These are phyloP conservation scores for Aspergillus fumigatiaffinis DNA, from an alignment of 2,329 filamentous ascomycete species.

Conservation along the genomic window DNA sequence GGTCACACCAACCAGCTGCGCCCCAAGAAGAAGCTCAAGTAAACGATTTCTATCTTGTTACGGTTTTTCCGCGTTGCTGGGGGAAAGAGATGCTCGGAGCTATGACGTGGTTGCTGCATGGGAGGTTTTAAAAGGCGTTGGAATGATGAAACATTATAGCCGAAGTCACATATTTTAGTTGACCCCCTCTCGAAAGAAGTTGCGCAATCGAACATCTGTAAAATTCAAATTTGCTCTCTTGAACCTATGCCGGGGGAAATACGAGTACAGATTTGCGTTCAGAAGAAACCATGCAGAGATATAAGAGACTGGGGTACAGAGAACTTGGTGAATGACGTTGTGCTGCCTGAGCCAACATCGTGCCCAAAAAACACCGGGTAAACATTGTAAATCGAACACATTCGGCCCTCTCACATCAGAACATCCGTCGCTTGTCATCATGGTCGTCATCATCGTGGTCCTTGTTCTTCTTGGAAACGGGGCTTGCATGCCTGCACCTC, in stretches of 20 bases:
- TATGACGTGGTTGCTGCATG: conserved; percentile 32
- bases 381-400: neutral
- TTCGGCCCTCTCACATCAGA: conserved; percentile 16
- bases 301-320: neutral
- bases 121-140: conserved; percentile 37
- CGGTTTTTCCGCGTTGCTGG: conserved; percentile 47
- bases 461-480: conserved; percentile 46
- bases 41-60: conserved; percentile 40
- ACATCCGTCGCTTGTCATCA: conserved; percentile 28
- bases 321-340: neutral
- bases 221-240: conserved; percentile 24
- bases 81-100: conserved; percentile 26
- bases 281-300: neutral
- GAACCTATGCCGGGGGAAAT: conserved; percentile 7
- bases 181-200: conserved; percentile 32
- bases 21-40: conserved; percentile 99
- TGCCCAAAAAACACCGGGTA: neutral
- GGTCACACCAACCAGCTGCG: conserved; percentile 99
- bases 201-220: conserved; percentile 36
- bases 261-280: conserved; percentile 8
- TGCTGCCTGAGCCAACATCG: conserved; percentile 22
- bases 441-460: conserved; percentile 29
- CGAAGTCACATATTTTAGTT: conserved; percentile 35
- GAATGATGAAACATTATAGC: conserved; percentile 37
- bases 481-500: conserved; percentile 57